A percentile compares a stretch with the other conserved stretches of the same genome.
These are phyloP conservation scores for Astrothelium subdiscretum DNA, from an alignment of 495 filamentous ascomycete species.

Conservation along the genomic window DNA sequence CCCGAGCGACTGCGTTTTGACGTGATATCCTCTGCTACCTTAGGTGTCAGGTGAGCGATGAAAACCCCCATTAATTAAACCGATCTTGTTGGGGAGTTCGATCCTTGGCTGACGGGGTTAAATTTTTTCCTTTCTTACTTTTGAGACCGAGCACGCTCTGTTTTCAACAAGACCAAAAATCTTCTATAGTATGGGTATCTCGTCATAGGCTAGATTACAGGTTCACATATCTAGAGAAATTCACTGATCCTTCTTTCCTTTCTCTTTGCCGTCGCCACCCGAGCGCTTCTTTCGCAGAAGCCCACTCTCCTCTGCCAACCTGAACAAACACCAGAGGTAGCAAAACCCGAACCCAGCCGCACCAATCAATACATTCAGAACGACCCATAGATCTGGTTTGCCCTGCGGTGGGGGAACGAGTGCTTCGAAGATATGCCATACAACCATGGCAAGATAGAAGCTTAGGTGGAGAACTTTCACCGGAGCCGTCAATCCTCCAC, in stretches of 20 bases:
- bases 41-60: too few relatives aligned
- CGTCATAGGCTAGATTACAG: background rate
- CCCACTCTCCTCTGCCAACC: constrained; percentile 50
- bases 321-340: constrained; percentile 81
- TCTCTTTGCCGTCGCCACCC: constrained; percentile 7
- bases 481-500: constrained; percentile 32
- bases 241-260: constrained; percentile 14
- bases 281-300: constrained; percentile 8
- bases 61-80: too few relatives aligned
- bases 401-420: constrained; percentile 51
- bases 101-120: too few relatives aligned
- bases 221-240: background rate
- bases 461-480: constrained; percentile 57
- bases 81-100: too few relatives aligned
- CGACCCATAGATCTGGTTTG: constrained; percentile 91
- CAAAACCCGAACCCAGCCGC: constrained; percentile 74
- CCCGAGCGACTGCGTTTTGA: too few relatives aligned
- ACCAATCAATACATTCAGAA: constrained; percentile 76
- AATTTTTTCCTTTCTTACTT: too few relatives aligned
- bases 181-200: constrained; percentile 1
- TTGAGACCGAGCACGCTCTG: too few relatives aligned
- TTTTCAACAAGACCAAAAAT: too few relatives aligned
- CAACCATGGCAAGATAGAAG: constrained; percentile 65
- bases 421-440: constrained; percentile 67
- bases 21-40: too few relatives aligned